phyloP scores from a whole-genome alignment of 805 yeast species.

The Starmera quercuum region DNA sequence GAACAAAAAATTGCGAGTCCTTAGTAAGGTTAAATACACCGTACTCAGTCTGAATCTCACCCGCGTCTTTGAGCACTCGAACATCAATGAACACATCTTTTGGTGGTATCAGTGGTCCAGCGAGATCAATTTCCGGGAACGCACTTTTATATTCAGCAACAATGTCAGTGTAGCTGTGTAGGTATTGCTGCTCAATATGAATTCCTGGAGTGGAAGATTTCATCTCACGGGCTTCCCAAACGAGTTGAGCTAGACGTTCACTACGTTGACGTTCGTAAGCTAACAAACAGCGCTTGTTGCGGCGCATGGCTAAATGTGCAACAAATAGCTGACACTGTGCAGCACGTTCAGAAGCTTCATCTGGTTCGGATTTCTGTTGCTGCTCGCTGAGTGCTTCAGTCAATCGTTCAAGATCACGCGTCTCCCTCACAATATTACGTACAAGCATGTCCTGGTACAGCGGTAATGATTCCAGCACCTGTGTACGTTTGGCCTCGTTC shows the following conservation, averaged over 20 bases:
- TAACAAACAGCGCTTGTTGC: conserved; percentile 84
- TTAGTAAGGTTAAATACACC: conserved; percentile 91
- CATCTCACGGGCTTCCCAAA: conserved; percentile 59
- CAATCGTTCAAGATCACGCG: conserved; percentile 50
- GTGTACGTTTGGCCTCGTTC: conserved; percentile 76
- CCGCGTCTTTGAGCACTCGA: conserved; percentile 87
- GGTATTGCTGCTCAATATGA: conserved; percentile 75
- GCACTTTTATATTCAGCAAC: conserved; percentile 71
- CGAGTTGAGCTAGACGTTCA: conserved; percentile 52
- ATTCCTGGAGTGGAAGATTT: too few species aligned
- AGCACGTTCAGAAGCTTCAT: conserved; percentile 29
- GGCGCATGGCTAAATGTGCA: conserved; percentile 66
- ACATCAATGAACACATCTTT: conserved; percentile 89
- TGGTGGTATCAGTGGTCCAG: conserved; percentile 90
- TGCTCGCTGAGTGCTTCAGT: conserved; percentile 34
- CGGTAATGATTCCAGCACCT: conserved; percentile 57
- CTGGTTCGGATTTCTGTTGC: conserved; percentile 18
- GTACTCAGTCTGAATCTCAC: conserved; percentile 95
- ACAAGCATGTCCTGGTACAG: conserved; percentile 67
- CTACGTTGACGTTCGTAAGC: conserved; percentile 78
- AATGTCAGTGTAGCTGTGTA: conserved; percentile 61
- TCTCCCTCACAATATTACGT: conserved; percentile 64
- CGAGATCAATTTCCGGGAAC: conserved; percentile 75
- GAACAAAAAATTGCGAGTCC: conserved; percentile 88
- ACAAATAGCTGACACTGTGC: conserved; percentile 50